These are phyloP conservation scores for Aspergillus phoenicis DNA, from an alignment of 2,329 filamentous ascomycete genomes.

Conservation along the genomic window DNA sequence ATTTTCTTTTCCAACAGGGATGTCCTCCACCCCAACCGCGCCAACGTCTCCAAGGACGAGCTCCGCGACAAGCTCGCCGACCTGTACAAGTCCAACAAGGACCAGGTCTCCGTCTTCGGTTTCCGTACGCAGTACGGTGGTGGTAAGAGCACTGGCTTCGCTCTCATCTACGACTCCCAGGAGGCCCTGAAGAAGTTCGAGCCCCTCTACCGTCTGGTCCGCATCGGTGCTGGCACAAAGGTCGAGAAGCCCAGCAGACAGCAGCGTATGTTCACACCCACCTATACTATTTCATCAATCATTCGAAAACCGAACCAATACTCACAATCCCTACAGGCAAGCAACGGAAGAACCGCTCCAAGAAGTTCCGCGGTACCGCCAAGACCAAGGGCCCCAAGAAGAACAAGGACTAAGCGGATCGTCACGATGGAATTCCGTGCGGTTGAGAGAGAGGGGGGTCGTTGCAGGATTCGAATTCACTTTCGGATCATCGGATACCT, in stretches of 20 bases:
- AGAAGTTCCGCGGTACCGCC: constrained; percentile 96
- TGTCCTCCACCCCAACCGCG: constrained; percentile 96
- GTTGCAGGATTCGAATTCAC: constrained; percentile 15
- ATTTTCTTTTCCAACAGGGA: constrained; percentile 64
- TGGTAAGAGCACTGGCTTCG: constrained; percentile 99
- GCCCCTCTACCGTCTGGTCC: constrained; percentile 94
- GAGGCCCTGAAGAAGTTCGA: constrained; percentile 99
- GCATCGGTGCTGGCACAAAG: constrained; percentile 90
- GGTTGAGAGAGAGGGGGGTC: constrained; percentile 26
- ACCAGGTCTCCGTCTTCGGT: constrained; percentile 96
- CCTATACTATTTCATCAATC: background rate
- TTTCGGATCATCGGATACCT: constrained; percentile 7
- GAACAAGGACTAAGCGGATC: constrained; percentile 71
- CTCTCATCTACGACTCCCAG: constrained; percentile 95
- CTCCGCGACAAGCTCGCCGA: constrained; percentile 91
- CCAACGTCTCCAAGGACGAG: constrained; percentile 99
- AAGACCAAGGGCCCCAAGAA: constrained; percentile 99
- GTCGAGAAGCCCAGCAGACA: constrained; percentile 97
- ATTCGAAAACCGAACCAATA: background rate
- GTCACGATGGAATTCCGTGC: constrained; percentile 31
- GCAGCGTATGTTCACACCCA: constrained; percentile 77
- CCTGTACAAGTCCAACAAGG: constrained; percentile 98
- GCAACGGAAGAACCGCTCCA: constrained; percentile 99
- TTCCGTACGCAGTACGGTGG: constrained; percentile 99
- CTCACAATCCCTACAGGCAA: constrained; percentile 71